Evolutionary conservation across 495 filamentous ascomycete genomes (phyloP).

Genomic region (Xylaria venustula): DNA sequence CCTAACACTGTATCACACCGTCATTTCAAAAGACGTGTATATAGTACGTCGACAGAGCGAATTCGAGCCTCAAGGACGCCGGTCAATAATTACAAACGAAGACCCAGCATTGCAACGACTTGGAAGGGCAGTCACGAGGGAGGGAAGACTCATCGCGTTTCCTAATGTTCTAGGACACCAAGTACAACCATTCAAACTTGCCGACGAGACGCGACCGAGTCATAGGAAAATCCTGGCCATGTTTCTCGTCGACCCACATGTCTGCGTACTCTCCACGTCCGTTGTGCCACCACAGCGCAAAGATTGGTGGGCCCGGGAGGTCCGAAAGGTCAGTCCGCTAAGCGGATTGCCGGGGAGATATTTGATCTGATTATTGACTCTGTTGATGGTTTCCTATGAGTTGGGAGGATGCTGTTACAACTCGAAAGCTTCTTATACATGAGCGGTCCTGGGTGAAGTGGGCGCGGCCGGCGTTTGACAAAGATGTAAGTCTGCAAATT

Average conservation of each 20-base stretch:
- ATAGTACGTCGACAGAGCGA: slow-evolving; percentile 22
- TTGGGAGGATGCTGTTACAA: slow-evolving; percentile 20
- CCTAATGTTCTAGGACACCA: slow-evolving; percentile 51
- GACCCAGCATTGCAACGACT: slow-evolving; percentile 28
- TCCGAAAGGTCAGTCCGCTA: slow-evolving; percentile 14
- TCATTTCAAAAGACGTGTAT: slow-evolving; percentile 15
- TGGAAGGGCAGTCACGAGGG: slow-evolving; percentile 33
- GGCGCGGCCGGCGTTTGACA: background rate
- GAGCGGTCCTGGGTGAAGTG: slow-evolving; percentile 12
- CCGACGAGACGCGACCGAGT: slow-evolving; percentile 46
- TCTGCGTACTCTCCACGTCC: slow-evolving; percentile 51
- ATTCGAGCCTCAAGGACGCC: slow-evolving; percentile 16
- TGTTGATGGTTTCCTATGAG: slow-evolving; percentile 21
- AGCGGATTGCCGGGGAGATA: slow-evolving; percentile 22
- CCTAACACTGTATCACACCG: slow-evolving; percentile 50
- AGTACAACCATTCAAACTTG: slow-evolving; percentile 47
- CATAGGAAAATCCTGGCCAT: slow-evolving; percentile 59
- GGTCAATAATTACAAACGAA: slow-evolving; percentile 19
- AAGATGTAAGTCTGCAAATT: background rate
- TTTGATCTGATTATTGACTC: slow-evolving; percentile 21
- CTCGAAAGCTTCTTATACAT: slow-evolving; percentile 19
- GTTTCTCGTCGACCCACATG: slow-evolving; percentile 56
- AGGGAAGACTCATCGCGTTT: slow-evolving; percentile 39
- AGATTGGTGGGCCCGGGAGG: slow-evolving; percentile 43
- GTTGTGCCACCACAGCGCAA: slow-evolving; percentile 54